A percentile compares a stretch with the other conserved stretches of the same genome.
These are phyloP conservation scores for Lachancea lanzarotensis DNA, from an alignment of 805 yeast species.

Conservation along the genomic window DNA sequence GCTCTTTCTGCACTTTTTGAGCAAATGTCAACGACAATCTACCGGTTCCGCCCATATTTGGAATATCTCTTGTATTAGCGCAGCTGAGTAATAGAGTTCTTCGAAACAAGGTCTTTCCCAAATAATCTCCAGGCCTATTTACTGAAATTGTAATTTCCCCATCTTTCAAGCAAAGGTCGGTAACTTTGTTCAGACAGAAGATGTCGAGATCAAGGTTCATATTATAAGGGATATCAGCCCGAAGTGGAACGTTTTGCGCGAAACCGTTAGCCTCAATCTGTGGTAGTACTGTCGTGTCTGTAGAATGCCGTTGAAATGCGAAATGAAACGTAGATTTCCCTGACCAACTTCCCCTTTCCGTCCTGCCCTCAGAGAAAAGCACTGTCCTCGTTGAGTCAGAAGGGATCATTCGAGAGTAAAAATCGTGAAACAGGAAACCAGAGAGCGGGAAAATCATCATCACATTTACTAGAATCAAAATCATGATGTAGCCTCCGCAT, in stretches of 20 bases:
- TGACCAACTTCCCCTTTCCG: conserved; percentile 1
- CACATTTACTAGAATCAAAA: conserved; percentile 18
- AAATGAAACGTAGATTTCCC: conserved; percentile 10
- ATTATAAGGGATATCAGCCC: conserved; percentile 21
- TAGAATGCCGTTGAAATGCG: conserved; percentile 11
- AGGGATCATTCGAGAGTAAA: conserved; percentile 18
- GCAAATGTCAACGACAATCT: conserved; percentile 2
- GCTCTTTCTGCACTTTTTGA: conserved; percentile 5
- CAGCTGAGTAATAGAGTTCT: conserved; percentile 4
- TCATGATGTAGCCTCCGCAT: conserved; percentile 21
- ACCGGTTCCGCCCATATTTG: neutral
- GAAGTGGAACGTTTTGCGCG: conserved; percentile 17
- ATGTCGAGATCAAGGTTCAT: conserved; percentile 22
- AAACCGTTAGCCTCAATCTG: conserved; percentile 20
- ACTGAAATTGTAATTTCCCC: conserved; percentile 1
- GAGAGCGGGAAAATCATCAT: conserved; percentile 26
- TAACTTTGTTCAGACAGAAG: conserved; percentile 16
- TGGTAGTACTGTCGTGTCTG: conserved; percentile 11
- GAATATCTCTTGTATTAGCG: conserved; percentile 6
- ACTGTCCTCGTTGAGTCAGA: conserved; percentile 24
- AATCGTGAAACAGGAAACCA: conserved; percentile 24
- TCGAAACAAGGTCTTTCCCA: conserved; percentile 1
- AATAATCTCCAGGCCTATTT: neutral
- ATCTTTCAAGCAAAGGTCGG: conserved; percentile 2
- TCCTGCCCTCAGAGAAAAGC: conserved; percentile 15